Evolutionary conservation across 2,329 filamentous ascomycete species (phyloP), one percentile per base, ranked within the genome.

Genomic region (Aspergillus spinulosporus): DNA sequence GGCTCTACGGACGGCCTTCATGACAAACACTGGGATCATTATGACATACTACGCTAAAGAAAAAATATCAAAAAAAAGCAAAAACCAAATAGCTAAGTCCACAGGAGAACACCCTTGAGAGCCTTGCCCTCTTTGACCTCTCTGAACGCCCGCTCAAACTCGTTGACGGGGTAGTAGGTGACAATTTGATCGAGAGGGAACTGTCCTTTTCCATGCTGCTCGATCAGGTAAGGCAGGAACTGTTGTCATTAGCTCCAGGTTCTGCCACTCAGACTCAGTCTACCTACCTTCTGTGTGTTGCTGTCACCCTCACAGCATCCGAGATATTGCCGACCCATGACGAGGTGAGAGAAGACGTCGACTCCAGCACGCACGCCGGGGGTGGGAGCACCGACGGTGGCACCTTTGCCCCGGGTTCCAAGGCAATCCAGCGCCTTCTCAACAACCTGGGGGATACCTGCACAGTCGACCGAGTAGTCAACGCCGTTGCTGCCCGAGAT

Each of bases 101-200:
- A 71, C 8, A 67, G n/a, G 39, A 71, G 57, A 3, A 72, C 66
- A 2, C 64, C 62, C 54, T 70, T 70, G 6, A 72, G 54, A 0
- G 62, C 62, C 47, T 61, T 62, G 6, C 66, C 68, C 11, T 54
- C 58, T 46, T 62, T 60, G 47, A 70, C 66, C 45, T 72, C 68
- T n/a, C 62, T 47, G 14, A 68, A 58, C 2, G 67, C 67, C 47
- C 49, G 37, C 39, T 59, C 60, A 21, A 64, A 65, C 2, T 71
- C 63, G 14, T 62, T 61, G 11, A 74, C 74, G 45, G 72, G 59
- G 64, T 80, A 79, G 6, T 72, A 70, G 64, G 75, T 77, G 59
- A 77, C 70, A 36, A 82, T 56, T 59, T 75, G 74, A 36, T 81
- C 75, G 14, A 81, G 70, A 0, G 79, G 79, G 52, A 82, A 80